Base-by-base conservation (phyloP, 1,139 yeast genomes). In the Arxiozyma bovina region DNA sequence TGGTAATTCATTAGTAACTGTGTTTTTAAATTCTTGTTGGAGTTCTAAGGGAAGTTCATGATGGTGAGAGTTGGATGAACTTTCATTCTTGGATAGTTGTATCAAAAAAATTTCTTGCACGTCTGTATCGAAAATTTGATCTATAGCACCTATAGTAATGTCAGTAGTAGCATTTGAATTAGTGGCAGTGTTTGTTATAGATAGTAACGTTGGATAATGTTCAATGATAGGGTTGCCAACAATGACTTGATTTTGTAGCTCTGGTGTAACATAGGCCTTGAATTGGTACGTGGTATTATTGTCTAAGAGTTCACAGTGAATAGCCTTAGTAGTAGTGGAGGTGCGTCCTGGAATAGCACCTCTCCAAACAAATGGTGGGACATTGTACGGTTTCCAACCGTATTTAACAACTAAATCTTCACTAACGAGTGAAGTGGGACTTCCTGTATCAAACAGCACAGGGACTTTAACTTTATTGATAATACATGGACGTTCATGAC, bases 381-480 rank as follows among this genome's bases (percentile, higher is more conserved):
- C 50, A 1, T 3, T 30, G 21, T 48, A 48, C 21, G 50, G 17
- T 12, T 44, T 6, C 50, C 50, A 48, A 25, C 42, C n/a, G n/a
- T 38, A 4, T 15, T n/a, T 23, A 1, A 8, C 6, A 11, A 48
- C 45, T 8, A 48, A 8, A 23, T 17, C 42, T 17, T 40, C 12
- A 41, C 45, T 41, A 9, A 48, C 22, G 4, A 41, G n/a, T 7
- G 50, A 48, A 3, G 50, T 48, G 15, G 50, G 50, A 48, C 50
- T 48, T 23, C 50, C 50, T 8, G 50, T 48, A 25, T 48, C 45
- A 21, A 48, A 48, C 17, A 48, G 18, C 4, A 41, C 44, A 11
- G n/a, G 18, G 8, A 38, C 25, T 12, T 3, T 15, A 2, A 25
- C 9, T 15, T 41, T 38, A 25, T 48, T 48, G 9, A 48, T 18